phyloP scores from a whole-genome alignment of 2,329 filamentous ascomycete species.

The Metarhizium guizhouense region DNA sequence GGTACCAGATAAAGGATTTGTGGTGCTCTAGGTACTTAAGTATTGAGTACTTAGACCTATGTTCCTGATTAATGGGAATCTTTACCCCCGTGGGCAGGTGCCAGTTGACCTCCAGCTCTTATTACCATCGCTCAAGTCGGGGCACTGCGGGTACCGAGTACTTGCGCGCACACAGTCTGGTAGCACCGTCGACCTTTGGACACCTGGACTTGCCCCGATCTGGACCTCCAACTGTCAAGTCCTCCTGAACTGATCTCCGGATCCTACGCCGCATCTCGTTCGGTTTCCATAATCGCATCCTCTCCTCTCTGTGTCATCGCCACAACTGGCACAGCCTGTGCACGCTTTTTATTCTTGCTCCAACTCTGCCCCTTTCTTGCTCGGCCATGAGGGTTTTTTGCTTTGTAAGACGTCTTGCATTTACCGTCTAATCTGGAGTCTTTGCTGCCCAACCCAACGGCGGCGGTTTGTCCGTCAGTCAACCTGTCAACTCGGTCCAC shows the following conservation, averaged over 20 bases:
- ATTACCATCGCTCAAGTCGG: no score
- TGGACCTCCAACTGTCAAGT: not conserved
- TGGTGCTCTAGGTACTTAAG: no score
- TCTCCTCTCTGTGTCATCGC: not conserved
- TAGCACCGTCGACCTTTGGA: not conserved
- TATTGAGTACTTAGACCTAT: no score
- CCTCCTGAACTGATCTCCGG: no score
- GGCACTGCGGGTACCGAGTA: no score
- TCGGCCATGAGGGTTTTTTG: constrained; percentile 13
- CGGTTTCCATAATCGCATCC: not conserved
- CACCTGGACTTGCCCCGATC: not conserved
- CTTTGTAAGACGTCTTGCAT: constrained; percentile 1
- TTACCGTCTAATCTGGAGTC: constrained; percentile 1
- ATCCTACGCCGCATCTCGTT: no score
- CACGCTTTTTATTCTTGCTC: not conserved
- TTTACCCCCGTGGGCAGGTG: no score
- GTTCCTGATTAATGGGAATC: no score
- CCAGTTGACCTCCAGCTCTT: no score
- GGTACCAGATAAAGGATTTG: no score
- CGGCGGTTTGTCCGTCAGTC: no score
- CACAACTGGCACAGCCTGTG: not conserved
- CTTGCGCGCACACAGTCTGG: no score
- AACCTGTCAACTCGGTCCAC: not conserved
- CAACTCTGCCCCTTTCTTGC: constrained; percentile 3
- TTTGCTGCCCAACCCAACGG: constrained; percentile 3